Conservation (phyloP, 2,329 filamentous ascomycete genomes). For the Fusarium zealandicum region DNA sequence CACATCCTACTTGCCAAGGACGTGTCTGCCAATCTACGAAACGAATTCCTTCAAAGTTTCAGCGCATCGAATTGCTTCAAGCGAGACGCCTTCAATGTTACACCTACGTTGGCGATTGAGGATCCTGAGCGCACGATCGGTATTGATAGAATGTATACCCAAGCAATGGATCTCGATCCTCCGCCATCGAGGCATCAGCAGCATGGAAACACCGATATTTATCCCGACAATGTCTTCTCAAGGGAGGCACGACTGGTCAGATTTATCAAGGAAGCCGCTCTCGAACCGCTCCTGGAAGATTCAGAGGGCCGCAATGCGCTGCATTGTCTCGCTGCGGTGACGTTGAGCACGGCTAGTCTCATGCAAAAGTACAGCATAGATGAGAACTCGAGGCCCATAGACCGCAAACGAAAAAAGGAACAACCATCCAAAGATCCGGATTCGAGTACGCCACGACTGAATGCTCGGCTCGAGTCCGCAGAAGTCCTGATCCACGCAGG, state of each 20-base stretch:
- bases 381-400: constrained; percentile 14
- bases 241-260: constrained; percentile 36
- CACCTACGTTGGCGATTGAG: constrained; percentile 27
- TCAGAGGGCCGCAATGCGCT: constrained; percentile 61
- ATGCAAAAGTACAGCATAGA: constrained; percentile 44
- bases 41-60: constrained; percentile 39
- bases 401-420: constrained; percentile 13
- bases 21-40: constrained; percentile 45
- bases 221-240: constrained; percentile 9
- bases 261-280: constrained; percentile 25
- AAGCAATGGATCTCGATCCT: constrained; percentile 39
- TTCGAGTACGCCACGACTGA: constrained; percentile 44
- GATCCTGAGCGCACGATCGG: constrained; percentile 7
- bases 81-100: constrained; percentile 58
- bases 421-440: constrained; percentile 39
- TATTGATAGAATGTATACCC: constrained; percentile 6
- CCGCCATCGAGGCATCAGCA: constrained; percentile 10
- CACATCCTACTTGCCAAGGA: constrained; percentile 51
- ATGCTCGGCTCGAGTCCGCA: constrained; percentile 39
- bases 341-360: constrained; percentile 52
- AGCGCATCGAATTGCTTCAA: constrained; percentile 44
- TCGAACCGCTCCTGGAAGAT: constrained; percentile 38
- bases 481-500: constrained; percentile 45
- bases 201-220: constrained; percentile 2
- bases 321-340: constrained; percentile 64